Conservation (phyloP, 768 basidiomycete species). For the Xerocomus spinulosus region DNA sequence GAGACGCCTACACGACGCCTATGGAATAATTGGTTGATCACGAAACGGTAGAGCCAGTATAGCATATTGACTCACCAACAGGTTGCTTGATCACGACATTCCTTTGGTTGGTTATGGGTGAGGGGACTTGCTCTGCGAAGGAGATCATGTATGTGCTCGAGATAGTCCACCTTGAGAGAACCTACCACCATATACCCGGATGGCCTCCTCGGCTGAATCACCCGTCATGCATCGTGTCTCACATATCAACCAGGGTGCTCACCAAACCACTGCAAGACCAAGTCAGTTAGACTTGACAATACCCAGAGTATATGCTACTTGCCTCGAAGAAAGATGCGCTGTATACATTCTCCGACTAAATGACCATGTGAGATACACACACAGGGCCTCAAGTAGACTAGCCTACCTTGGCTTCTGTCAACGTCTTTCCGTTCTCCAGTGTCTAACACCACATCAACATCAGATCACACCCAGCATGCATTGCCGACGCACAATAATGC, state of each 20-base stretch:
- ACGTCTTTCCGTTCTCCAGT: constrained; percentile 92
- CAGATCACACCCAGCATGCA: background rate
- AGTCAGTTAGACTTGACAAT: constrained; percentile 1
- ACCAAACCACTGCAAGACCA: constrained; percentile 72
- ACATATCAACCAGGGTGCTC: constrained; percentile 7
- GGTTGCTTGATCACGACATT: constrained; percentile 95
- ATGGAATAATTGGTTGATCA: background rate
- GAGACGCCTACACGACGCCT: constrained; percentile 45
- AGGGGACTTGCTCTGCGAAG: constrained; percentile 73
- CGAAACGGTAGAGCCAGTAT: constrained; percentile 37
- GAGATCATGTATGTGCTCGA: background rate
- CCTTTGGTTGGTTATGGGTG: constrained; percentile 59
- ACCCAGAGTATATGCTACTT: constrained; percentile 19
- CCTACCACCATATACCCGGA: constrained; percentile 85
- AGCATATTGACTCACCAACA: constrained; percentile 48
- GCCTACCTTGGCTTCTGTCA: constrained; percentile 72
- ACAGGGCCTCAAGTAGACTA: background rate
- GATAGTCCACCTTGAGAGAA: background rate
- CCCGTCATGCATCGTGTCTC: background rate
- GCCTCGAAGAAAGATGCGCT: constrained; percentile 84
- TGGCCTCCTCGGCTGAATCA: constrained; percentile 78
- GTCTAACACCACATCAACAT: constrained; percentile 48
- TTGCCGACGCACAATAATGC: constrained; percentile 64
- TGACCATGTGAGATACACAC: background rate
- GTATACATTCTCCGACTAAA: constrained; percentile 77